Base-by-base conservation (phyloP, 2,329 filamentous ascomycete species). In the Xylaria hypoxylon region DNA sequence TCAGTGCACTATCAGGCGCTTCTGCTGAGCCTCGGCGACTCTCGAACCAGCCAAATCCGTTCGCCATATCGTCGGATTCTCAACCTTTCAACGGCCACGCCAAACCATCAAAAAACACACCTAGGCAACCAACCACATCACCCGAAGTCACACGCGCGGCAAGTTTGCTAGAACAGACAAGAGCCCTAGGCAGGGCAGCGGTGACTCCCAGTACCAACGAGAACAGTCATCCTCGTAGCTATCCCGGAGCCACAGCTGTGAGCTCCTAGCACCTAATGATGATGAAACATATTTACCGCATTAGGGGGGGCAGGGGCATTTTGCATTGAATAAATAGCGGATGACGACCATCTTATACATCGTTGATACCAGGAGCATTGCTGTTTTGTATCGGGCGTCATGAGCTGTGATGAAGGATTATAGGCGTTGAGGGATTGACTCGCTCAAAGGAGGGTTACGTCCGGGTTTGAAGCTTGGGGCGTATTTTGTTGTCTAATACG, bases 121-220 rank as follows among this genome's bases (percentile, higher is more conserved):
- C 70, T 63, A 76, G 70, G 67, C 73, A 70, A 42, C 58, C 51
- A 35, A 80, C 81, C 10, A 81, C 79, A 33, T 84, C 83, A 0
- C 81, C 82, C n/a, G 82, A 84, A 69, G 72, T 83, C 66, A 77
- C 81, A 50, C 78, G 81, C 60, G 78, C 78, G 13, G 77, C 77
- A 19, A 76, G 58, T 50, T 33, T 78, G 19, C 62, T 78, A 22
- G 75, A 78, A 22, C 77, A 78, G 59, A 77, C 76, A 5, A 77
- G 75, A 51, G 68, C 72, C 4, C 68, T 75, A 17, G 72, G 74
- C 40, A 74, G 73, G 61, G 75, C 71, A 33, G 72, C 72, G 24
- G 76, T 75, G 33, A 65, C 71, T 28, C 65, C 73, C 13, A 67
- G 73, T 35, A 75, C 77, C 61, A 74, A 68, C 53, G 78, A 80